phyloP scores from a whole-genome alignment of 129 eudicot genomes.

The Centrapalus pauciflorus region DNA sequence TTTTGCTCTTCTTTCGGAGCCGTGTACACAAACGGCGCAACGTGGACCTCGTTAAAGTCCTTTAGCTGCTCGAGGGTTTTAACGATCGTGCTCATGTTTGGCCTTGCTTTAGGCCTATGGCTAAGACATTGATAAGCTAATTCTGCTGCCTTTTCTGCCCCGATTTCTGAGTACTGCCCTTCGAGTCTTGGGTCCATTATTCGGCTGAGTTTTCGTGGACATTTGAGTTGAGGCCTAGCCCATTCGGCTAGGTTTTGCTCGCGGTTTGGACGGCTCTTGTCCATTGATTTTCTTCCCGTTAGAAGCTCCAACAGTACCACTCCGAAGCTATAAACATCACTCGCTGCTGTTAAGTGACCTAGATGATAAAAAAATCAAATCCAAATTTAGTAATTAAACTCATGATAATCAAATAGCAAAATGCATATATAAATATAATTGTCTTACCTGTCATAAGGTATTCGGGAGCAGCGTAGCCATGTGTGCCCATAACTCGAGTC shows the following conservation, averaged over 20 bases:
- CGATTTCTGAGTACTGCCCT: conserved; percentile 61
- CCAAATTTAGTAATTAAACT: background rate
- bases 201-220: conserved; percentile 46
- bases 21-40: conserved; percentile 60
- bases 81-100: conserved; percentile 55
- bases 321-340: conserved; percentile 90
- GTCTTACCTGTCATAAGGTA: conserved; percentile 83
- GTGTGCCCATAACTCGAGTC: conserved; percentile 93
- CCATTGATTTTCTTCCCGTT: conserved; percentile 70
- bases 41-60: conserved; percentile 34
- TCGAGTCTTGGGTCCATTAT: conserved; percentile 87
- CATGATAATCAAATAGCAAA: background rate
- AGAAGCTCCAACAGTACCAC: conserved; percentile 77
- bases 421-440: background rate
- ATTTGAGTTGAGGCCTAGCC: conserved; percentile 63
- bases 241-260: conserved; percentile 79
- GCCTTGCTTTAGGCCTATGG: conserved; percentile 66
- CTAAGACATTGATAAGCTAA: conserved; percentile 80
- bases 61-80: conserved; percentile 46
- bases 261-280: conserved; percentile 65
- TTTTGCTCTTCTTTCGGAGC: conserved; percentile 37
- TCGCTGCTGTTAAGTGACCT: conserved; percentile 94
- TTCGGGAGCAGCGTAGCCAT: conserved; percentile 92
- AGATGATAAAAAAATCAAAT: background rate
- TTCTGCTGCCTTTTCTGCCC: conserved; percentile 70